Conservation (phyloP, 139 green algal genomes). For the Chlorella vulgaris region DNA sequence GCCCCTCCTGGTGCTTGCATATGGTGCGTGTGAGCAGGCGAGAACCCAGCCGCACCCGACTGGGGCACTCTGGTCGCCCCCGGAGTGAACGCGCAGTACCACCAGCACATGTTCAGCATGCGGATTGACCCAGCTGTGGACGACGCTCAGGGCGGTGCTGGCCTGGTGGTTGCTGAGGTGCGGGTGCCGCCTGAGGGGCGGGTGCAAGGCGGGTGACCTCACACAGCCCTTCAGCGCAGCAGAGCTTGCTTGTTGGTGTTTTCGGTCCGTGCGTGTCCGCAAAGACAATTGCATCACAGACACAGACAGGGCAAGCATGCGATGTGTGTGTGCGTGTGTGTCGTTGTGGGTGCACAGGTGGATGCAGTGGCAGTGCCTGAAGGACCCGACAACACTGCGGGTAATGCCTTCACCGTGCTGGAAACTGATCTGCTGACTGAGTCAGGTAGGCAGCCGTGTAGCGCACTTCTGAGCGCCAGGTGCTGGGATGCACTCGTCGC, state of each 20-base stretch:
- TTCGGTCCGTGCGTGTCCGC: no score
- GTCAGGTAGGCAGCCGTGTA: neutral
- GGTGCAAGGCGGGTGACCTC: neutral
- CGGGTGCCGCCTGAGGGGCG: conserved; percentile 40
- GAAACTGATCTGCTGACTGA: conserved; percentile 50
- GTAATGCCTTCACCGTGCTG: conserved; percentile 73
- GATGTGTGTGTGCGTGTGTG: no score
- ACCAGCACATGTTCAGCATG: conserved; percentile 89
- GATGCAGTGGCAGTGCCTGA: conserved; percentile 5
- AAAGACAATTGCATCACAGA: no score
- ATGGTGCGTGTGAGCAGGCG: neutral
- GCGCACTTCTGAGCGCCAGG: no score
- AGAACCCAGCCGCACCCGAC: conserved; percentile 32
- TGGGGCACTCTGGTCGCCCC: conserved; percentile 75
- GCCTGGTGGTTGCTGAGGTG: conserved; percentile 63
- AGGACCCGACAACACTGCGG: neutral
- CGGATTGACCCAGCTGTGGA: conserved; percentile 83
- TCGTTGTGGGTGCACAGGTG: neutral
- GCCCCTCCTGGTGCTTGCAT: neutral
- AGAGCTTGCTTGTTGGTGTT: neutral
- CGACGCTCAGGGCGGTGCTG: conserved; percentile 63
- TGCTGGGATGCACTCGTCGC: no score
- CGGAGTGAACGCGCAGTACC: conserved; percentile 70
- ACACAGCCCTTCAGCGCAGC: neutral
- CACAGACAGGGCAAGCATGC: no score